A percentile compares a stretch with the other conserved stretches of the same genome.
Evolutionary conservation across 2,329 filamentous ascomycete genomes (phyloP).

Genomic region (Penicillium palitans): DNA sequence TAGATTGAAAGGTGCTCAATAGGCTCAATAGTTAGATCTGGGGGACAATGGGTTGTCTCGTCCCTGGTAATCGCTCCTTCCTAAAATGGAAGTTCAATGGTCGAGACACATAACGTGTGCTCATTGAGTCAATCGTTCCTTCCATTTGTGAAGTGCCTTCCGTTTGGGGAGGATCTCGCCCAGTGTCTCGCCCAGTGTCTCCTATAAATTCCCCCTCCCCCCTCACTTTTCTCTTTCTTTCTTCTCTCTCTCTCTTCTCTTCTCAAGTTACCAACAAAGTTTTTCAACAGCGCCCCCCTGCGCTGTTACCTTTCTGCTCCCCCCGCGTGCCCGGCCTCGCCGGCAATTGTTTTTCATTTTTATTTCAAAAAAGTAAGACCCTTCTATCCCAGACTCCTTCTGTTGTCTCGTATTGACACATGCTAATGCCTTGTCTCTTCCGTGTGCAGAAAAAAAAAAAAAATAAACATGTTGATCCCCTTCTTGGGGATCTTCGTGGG

Average conservation of each 20-base stretch:
- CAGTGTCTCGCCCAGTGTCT: neutral
- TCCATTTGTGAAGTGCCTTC: neutral
- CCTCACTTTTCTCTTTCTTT: conserved; percentile 2
- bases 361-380: neutral
- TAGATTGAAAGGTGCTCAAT: neutral
- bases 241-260: conserved; percentile 4
- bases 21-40: too few species aligned
- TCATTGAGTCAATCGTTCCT: too few species aligned
- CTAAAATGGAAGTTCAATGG: neutral
- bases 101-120: neutral
- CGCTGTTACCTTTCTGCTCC: conserved; percentile 1
- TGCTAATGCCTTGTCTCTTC: neutral
- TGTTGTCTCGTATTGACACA: neutral
- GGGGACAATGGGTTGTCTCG: neutral
- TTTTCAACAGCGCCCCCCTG: neutral
- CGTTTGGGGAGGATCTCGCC: neutral
- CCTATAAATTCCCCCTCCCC: neutral
- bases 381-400: neutral
- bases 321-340: neutral
- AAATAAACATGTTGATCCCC: conserved; percentile 23
- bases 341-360: conserved; percentile 1
- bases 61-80: neutral
- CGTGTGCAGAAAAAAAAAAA: neutral
- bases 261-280: neutral
- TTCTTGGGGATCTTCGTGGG: conserved; percentile 23